Conservation (phyloP, 78 protist genomes). For the Pigoraptor vietnamica region DNA sequence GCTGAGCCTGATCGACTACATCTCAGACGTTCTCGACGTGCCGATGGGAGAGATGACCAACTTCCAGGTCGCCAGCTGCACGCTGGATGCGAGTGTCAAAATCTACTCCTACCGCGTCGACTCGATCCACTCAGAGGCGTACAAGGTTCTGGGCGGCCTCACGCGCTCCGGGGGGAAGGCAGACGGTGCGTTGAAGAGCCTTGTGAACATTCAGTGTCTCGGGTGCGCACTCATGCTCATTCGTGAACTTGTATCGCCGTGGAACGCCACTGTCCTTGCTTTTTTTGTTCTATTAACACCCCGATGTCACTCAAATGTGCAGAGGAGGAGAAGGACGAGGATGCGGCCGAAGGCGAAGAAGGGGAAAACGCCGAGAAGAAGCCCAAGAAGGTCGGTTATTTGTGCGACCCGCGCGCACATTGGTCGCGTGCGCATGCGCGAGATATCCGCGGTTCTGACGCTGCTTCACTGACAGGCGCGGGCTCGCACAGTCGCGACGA, state of each 20-base stretch:
- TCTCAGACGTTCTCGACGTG: slow-evolving; percentile 51
- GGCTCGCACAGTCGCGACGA: slow-evolving; percentile 23
- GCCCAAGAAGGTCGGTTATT: no score
- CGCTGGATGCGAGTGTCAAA: slow-evolving; percentile 87
- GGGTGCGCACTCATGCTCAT: background rate
- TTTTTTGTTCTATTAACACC: no score
- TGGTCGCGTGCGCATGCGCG: no score
- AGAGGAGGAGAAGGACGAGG: slow-evolving; percentile 18
- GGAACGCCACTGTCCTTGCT: no score
- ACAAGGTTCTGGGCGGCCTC: slow-evolving; percentile 75
- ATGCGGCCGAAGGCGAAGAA: slow-evolving; percentile 25
- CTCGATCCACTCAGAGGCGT: slow-evolving; percentile 70
- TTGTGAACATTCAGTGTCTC: background rate
- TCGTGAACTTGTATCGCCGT: background rate
- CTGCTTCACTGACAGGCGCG: background rate
- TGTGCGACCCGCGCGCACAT: no score
- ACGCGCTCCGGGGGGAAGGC: slow-evolving; percentile 4
- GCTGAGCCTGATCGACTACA: slow-evolving; percentile 76
- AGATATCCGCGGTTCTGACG: no score
- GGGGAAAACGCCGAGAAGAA: slow-evolving; percentile 9
- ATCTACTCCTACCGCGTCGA: slow-evolving; percentile 91
- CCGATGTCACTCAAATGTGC: no score
- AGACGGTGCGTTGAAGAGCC: background rate
- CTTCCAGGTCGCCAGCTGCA: slow-evolving; percentile 84
- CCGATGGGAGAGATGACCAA: slow-evolving; percentile 52